Base-by-base conservation (phyloP, 257 asterid genomes). In the Solanum medicagineum region DNA sequence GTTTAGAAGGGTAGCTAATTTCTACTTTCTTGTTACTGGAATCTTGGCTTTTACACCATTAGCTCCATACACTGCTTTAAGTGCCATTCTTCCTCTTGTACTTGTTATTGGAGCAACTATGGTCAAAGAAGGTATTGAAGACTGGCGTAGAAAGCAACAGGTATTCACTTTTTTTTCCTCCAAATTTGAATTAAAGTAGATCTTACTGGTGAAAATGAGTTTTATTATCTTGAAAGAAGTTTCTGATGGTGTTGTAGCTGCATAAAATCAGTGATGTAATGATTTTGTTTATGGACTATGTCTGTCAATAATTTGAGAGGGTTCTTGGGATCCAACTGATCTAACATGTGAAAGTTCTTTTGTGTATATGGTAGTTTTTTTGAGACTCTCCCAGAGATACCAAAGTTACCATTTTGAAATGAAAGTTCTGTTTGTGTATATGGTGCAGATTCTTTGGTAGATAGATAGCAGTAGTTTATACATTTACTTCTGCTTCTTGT, bases 1-100 rank as follows among this genome's bases (percentile, higher is more conserved):
- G 94, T 96, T 96, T 84, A 92, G 99, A 75, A 94, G 99, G 83
- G 98, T 94, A 57, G 99, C 99, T 40, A 96, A 96, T 66, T 96
- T 96, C 75, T 96, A 86, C 91, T 96, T 96, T 85, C 94, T 96
- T 74, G 96, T 96, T 57, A 87, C 88, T 70, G 99, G 92, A n/a
- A 71, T 86, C 68, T 84, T 96, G 92, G 84, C 99, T 40, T 94
- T 96, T 89, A 96, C 99, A 32, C 4, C 84, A 1, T 88, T 94
- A 68, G 96, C 98, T 10, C 98, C 99, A 65, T 94, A 92, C 20
- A 80, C 93, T 83, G 93, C 98, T 79, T 88, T 91, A 40, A 94
- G 98, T 89, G 90, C 97, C 29, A 85, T 96, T 57, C 5, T 93
- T 84, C 99, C 99, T 8, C 85, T 96, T 51, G 85, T 93, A 44